A percentile compares a stretch with the other conserved stretches of the same genome.
phyloP scores from a whole-genome alignment of 805 yeast species.

The Sungouiella thailandica region DNA sequence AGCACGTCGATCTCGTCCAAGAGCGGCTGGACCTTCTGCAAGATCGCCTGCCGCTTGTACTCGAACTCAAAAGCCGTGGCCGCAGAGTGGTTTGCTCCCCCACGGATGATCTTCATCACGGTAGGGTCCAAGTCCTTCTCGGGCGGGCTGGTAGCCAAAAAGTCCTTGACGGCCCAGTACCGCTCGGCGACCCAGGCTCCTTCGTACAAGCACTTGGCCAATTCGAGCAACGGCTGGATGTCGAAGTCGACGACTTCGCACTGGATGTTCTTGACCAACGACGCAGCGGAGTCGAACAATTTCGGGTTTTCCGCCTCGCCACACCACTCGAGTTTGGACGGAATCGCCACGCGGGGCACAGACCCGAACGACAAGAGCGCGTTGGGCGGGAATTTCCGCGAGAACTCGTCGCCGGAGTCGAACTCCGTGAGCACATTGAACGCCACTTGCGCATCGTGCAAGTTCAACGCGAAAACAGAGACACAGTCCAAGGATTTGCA shows the following conservation, averaged over 20 bases:
- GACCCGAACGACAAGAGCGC: slow-evolving; percentile 57
- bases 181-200: slow-evolving; percentile 99
- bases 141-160: slow-evolving; percentile 68
- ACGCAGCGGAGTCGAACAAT: slow-evolving; percentile 60
- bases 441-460: slow-evolving; percentile 78
- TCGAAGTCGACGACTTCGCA: slow-evolving; percentile 56
- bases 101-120: slow-evolving; percentile 66
- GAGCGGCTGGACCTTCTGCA: slow-evolving; percentile 55
- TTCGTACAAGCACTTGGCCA: slow-evolving; percentile 86
- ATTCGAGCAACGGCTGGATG: slow-evolving; percentile 68
- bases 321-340: slow-evolving; percentile 68
- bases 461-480: slow-evolving; percentile 72
- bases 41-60: slow-evolving; percentile 76
- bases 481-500: slow-evolving; percentile 93
- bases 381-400: slow-evolving; percentile 66
- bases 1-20: slow-evolving; percentile 66
- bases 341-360: slow-evolving; percentile 70
- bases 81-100: slow-evolving; percentile 76
- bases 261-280: slow-evolving; percentile 40
- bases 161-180: slow-evolving; percentile 74
- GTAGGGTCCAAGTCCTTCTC: slow-evolving; percentile 74
- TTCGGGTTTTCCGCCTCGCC: slow-evolving; percentile 76
- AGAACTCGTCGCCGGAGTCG: slow-evolving; percentile 75
- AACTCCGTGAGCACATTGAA: slow-evolving; percentile 67
- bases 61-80: slow-evolving; percentile 81